Evolutionary conservation across 1,284 basidiomycete genomes (phyloP).

Genomic region (Albatrellus sp.): DNA sequence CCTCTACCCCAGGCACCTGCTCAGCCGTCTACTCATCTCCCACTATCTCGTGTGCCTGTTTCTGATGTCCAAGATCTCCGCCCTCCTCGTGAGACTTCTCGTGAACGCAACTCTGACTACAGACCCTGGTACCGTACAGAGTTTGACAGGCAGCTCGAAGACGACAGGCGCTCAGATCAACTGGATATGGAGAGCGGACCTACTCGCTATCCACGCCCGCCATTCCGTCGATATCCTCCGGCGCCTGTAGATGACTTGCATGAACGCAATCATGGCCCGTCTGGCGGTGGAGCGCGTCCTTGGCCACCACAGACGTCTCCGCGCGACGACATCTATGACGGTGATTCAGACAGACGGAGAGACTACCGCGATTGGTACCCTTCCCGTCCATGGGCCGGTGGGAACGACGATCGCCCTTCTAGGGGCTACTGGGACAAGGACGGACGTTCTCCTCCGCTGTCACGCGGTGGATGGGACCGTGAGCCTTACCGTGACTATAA

Average conservation of each 20-base stretch:
- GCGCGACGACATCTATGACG: slow-evolving; percentile 2
- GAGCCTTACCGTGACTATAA: slow-evolving; percentile 2
- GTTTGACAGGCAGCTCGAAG: slow-evolving; percentile 9
- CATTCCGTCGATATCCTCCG: neutral
- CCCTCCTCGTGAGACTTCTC: slow-evolving; percentile 7
- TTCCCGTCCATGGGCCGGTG: neutral
- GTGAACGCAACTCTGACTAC: slow-evolving; percentile 4
- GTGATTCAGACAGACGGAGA: slow-evolving; percentile 4
- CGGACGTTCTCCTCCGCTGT: neutral
- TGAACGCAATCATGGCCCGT: neutral
- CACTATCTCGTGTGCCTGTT: neutral
- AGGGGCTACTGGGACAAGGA: slow-evolving; percentile 4
- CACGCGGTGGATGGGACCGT: slow-evolving; percentile 4
- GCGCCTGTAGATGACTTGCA: slow-evolving; percentile 3
- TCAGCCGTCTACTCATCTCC: slow-evolving; percentile 8
- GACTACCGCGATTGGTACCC: slow-evolving; percentile 9
- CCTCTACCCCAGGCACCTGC: slow-evolving; percentile 16
- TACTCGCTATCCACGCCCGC: slow-evolving; percentile 1
- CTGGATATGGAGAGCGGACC: neutral
- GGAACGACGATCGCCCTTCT: neutral
- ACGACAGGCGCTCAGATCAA: slow-evolving; percentile 7
- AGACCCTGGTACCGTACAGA: slow-evolving; percentile 10
- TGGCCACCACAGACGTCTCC: slow-evolving; percentile 4
- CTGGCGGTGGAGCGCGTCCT: neutral
- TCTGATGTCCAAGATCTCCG: neutral